These are phyloP conservation scores for Phyllosticta paracitricarpa DNA, from an alignment of 2,329 filamentous ascomycete genomes.

Conservation along the genomic window DNA sequence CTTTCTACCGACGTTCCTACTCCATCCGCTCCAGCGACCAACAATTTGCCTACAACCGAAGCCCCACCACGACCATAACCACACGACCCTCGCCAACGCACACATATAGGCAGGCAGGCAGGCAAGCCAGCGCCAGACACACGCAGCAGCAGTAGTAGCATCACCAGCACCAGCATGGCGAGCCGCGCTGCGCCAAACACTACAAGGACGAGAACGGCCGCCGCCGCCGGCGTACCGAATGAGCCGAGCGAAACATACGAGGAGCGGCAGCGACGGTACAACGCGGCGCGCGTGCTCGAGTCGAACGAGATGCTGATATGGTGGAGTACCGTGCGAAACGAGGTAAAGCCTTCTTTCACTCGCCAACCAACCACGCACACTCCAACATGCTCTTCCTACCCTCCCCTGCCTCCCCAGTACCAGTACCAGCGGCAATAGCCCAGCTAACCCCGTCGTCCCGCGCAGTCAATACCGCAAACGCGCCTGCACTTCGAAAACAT, in stretches of 20 bases:
- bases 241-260: slow-evolving; percentile 19
- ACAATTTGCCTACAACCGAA: too few relatives aligned
- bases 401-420: neutral
- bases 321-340: slow-evolving; percentile 21
- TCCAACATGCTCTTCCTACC: neutral
- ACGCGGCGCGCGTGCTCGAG: slow-evolving; percentile 24
- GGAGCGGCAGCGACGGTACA: slow-evolving; percentile 18
- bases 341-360: slow-evolving; percentile 18
- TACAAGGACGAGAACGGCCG: neutral
- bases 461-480: slow-evolving; percentile 23
- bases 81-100: too few relatives aligned
- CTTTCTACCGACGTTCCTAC: too few relatives aligned
- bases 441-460: neutral
- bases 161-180: too few relatives aligned
- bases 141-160: too few relatives aligned
- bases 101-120: too few relatives aligned
- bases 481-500: slow-evolving; percentile 23
- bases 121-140: too few relatives aligned
- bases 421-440: neutral
- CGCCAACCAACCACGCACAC: too few relatives aligned
- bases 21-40: too few relatives aligned
- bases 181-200: too few relatives aligned
- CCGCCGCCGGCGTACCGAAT: neutral
- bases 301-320: slow-evolving; percentile 29
- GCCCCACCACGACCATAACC: too few relatives aligned